A percentile compares a stretch with the other conserved stretches of the same genome.
Conservation (phyloP, 768 basidiomycete genomes). For the Roridomyces roridus region DNA sequence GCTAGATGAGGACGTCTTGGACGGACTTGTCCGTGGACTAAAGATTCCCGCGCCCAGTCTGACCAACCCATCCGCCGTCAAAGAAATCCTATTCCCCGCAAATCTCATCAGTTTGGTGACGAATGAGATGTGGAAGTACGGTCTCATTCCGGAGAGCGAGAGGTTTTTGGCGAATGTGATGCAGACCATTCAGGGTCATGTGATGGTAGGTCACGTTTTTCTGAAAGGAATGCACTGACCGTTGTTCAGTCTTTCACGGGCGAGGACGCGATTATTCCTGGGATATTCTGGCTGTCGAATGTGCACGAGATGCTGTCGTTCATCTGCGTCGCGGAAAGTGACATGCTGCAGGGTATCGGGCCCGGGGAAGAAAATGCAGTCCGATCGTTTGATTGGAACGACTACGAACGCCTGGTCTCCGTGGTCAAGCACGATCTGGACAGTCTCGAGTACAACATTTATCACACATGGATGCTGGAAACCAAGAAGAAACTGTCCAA, state of each 20-base stretch:
- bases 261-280: constrained; percentile 95
- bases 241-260: constrained; percentile 77
- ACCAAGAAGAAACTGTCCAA: constrained; percentile 95
- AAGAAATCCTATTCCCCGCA: constrained; percentile 98
- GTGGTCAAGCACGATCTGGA: constrained; percentile 99
- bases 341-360: constrained; percentile 97
- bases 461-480: constrained; percentile 99
- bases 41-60: constrained; percentile 93
- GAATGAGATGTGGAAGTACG: constrained; percentile 99
- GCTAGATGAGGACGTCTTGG: constrained; percentile 91
- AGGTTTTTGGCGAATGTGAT: constrained; percentile 98
- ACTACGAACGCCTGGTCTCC: constrained; percentile 95
- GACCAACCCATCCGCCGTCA: constrained; percentile 90
- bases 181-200: constrained; percentile 96
- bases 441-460: constrained; percentile 98
- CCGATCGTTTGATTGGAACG: constrained; percentile 94
- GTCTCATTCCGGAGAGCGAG: constrained; percentile 95
- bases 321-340: constrained; percentile 98
- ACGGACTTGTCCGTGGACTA: constrained; percentile 87
- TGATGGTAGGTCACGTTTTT: constrained; percentile 75
- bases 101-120: constrained; percentile 96
- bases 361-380: constrained; percentile 93
- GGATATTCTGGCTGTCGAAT: constrained; percentile 99
- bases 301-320: constrained; percentile 99
- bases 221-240: background rate